Conservation (phyloP, 495 filamentous ascomycete genomes). For the Astrocystis sublimbata region DNA sequence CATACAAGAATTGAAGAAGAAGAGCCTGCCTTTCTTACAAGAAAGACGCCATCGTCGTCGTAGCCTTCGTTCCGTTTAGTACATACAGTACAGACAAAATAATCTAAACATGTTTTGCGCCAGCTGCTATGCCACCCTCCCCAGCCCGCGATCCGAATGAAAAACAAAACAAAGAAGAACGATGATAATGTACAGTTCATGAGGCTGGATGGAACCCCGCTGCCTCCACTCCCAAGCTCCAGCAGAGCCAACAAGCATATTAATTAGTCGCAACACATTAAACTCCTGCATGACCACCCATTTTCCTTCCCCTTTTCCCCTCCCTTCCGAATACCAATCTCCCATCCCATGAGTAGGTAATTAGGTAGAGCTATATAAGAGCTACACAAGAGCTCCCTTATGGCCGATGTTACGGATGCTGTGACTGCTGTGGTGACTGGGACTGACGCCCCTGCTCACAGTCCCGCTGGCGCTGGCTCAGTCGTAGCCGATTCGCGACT, state of each 20-base stretch:
- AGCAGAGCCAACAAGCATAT: not conserved
- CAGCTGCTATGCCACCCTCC: not conserved
- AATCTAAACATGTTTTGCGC: slow-evolving; percentile 2
- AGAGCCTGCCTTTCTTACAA: slow-evolving; percentile 1
- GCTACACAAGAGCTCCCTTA: not conserved
- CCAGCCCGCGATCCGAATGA: not conserved
- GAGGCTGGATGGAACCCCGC: too few relatives aligned
- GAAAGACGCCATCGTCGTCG: slow-evolving; percentile 1
- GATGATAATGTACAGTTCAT: slow-evolving; percentile 9
- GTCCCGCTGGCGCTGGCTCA: slow-evolving; percentile 2
- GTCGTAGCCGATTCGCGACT: slow-evolving; percentile 14
- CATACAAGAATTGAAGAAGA: slow-evolving; percentile 3
- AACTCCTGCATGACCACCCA: not conserved
- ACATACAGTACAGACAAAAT: not conserved
- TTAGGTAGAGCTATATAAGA: too few relatives aligned
- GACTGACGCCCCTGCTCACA: too few relatives aligned
- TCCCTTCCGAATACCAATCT: not conserved
- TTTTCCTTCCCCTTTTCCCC: too few relatives aligned
- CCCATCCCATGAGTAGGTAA: not conserved
- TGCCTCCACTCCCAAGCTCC: too few relatives aligned
- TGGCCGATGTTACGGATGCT: not conserved
- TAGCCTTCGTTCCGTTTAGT: slow-evolving; percentile 8
- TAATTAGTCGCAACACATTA: not conserved
- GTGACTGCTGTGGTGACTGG: too few relatives aligned
- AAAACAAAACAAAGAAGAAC: too few relatives aligned